Percentiles rank a stretch among this genome's conserved stretches.
Conservation (phyloP, 179 eudicot genomes). For the Drosera spatulata region DNA sequence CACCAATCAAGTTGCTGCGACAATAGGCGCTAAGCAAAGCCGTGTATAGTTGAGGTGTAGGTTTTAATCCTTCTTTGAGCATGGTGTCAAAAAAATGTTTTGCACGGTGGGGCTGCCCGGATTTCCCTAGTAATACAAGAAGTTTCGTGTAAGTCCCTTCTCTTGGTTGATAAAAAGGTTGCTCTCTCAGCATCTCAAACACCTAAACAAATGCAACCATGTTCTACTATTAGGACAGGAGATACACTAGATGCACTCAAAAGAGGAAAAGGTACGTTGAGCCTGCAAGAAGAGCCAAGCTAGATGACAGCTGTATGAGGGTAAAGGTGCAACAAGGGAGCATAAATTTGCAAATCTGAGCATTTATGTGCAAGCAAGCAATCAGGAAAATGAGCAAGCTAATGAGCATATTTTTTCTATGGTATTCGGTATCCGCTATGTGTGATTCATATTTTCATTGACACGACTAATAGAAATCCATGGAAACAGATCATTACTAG, state of each 20-base stretch:
- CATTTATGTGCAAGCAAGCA: no score
- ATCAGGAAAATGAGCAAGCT: background rate
- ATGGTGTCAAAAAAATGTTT: conserved; percentile 57
- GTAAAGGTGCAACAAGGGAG: no score
- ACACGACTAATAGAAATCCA: no score
- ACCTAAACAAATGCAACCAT: conserved; percentile 25
- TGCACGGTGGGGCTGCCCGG: conserved; percentile 72
- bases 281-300: no score
- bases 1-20: conserved; percentile 51
- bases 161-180: conserved; percentile 83
- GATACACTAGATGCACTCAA: background rate
- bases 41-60: conserved; percentile 73
- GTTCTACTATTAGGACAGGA: background rate
- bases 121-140: conserved; percentile 80
- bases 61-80: conserved; percentile 74
- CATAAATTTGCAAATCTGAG: no score
- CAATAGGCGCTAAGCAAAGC: conserved; percentile 84
- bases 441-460: no score
- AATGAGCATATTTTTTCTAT: background rate
- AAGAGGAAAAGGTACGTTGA: background rate
- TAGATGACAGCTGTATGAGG: no score
- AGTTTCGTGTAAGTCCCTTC: conserved; percentile 94
- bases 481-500: no score
- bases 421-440: no score
- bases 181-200: conserved; percentile 85